Base-by-base conservation (phyloP, 345 rosid genomes). In the Sisymbrium irio region DNA sequence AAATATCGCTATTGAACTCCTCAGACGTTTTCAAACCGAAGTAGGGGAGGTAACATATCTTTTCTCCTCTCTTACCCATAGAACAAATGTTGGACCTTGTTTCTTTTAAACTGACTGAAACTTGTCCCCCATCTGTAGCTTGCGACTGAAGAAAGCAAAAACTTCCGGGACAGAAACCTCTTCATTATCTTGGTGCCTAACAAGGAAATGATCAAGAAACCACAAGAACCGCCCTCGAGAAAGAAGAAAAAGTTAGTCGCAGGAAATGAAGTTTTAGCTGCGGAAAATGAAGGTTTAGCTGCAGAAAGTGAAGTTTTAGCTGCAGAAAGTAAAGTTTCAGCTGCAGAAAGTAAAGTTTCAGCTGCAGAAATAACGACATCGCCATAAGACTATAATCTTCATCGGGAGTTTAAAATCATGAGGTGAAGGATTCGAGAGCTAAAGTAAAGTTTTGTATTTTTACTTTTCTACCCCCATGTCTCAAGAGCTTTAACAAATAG, bases 141-240 rank as follows among this genome's bases (percentile, higher is more conserved):
- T 69, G 98, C 96, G 35, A 85, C 80, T 13, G 96, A 91, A 86
- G 98, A 89, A 84, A 83, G 84, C 84, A 89, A 89, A 80, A 94
- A 74, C 73, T 89, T 91, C 73, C 82, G 86, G 37, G 96, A 85
- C 54, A 83, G 93, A 71, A 89, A 85, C 78, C 75, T 91, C 58
- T 89, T 85, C 80, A 88, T 94, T 8, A 79, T 86, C 37, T 78
- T 91, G 88, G 92, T 88, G 11, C 97, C 98, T 27, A 91, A 89
- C 69, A 94, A 94, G 74, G 89, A 88, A 25, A 40, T 84, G 75
- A 61, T 80, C 60, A 85, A 82, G 77, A 89, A 86, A 87, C 75
- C 85, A 41, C 95, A 82, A 84, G 97, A 89, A 71, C 89, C 84
- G n/a, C 65, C 83, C 15, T 41, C 72, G 9, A 91, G 87, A 80